phyloP scores from a whole-genome alignment of 139 green algal genomes.

The Yamagishiella unicocca region DNA sequence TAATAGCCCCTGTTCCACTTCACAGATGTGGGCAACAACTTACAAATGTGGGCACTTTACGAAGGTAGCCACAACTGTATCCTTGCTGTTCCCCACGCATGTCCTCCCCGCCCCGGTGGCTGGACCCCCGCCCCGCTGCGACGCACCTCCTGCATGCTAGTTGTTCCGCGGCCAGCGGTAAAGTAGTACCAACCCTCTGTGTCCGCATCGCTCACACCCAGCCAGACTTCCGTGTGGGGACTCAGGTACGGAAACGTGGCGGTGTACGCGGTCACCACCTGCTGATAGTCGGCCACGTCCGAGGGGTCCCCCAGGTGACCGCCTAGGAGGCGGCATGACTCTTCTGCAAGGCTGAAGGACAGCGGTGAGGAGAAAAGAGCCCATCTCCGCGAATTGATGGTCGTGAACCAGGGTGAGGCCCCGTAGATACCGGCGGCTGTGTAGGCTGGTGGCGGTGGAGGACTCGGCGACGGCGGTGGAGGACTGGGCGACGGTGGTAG shows the following conservation, averaged over 20 bases:
- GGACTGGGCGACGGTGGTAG: background rate
- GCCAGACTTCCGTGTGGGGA: constrained; percentile 15
- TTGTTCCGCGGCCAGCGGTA: constrained; percentile 1
- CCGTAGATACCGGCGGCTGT: constrained; percentile 25
- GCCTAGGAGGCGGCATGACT: background rate
- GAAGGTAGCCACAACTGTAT: background rate
- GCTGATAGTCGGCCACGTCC: background rate
- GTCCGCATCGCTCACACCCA: constrained; percentile 41
- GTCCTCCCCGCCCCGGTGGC: background rate
- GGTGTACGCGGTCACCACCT: background rate
- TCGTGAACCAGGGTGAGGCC: constrained; percentile 22
- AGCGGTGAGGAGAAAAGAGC: background rate
- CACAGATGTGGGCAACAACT: no score
- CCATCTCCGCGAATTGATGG: background rate
- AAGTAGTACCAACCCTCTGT: constrained; percentile 49
- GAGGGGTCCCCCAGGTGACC: constrained; percentile 1
- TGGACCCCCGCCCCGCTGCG: background rate
- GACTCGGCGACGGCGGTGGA: background rate
- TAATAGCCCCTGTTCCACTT: no score
- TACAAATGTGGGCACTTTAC: no score
- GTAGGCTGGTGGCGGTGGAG: constrained; percentile 33
- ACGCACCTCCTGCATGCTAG: constrained; percentile 9
- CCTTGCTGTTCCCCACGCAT: background rate
- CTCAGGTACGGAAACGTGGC: constrained; percentile 17
- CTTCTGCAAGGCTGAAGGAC: background rate